phyloP scores from a whole-genome alignment of 108 stramenopile species.

The Skeletonema menzelii region DNA sequence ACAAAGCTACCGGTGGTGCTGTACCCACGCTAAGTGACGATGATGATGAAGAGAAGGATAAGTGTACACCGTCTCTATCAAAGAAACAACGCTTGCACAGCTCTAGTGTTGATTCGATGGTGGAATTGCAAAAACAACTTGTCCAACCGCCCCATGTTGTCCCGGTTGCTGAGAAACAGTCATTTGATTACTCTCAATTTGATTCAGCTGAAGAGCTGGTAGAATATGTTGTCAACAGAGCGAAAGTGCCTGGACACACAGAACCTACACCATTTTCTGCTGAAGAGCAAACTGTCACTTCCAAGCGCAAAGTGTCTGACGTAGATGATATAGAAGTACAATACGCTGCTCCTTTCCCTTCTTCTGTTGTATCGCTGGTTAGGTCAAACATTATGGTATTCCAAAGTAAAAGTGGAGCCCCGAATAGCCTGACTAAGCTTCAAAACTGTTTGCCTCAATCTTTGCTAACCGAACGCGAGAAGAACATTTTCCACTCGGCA shows the following conservation, averaged over 20 bases:
- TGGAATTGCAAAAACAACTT: not conserved
- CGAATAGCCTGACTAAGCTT: not conserved
- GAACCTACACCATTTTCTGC: constrained; percentile 4
- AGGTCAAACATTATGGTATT: constrained; percentile 31
- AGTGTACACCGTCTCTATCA: not conserved
- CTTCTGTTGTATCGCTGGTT: constrained; percentile 20
- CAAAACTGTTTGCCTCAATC: not conserved
- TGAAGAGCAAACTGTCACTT: constrained; percentile 1
- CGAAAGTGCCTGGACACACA: not conserved
- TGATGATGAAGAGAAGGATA: not conserved
- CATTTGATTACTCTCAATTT: constrained; percentile 17
- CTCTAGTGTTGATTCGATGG: constrained; percentile 16
- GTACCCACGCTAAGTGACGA: constrained; percentile 1
- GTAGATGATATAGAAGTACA: constrained; percentile 19
- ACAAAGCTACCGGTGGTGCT: not conserved
- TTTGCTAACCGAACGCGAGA: not conserved
- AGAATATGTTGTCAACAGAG: constrained; percentile 10
- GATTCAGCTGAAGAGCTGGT: constrained; percentile 24
- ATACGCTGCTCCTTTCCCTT: constrained; percentile 7
- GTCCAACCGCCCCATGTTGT: constrained; percentile 9
- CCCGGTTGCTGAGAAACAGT: not conserved
- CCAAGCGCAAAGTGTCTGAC: constrained; percentile 51
- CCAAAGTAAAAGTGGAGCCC: constrained; percentile 21
- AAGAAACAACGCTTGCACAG: constrained; percentile 6
- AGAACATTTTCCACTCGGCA: not conserved